phyloP scores from a whole-genome alignment of 768 basidiomycete genomes.

The Amanita brunnescens region DNA sequence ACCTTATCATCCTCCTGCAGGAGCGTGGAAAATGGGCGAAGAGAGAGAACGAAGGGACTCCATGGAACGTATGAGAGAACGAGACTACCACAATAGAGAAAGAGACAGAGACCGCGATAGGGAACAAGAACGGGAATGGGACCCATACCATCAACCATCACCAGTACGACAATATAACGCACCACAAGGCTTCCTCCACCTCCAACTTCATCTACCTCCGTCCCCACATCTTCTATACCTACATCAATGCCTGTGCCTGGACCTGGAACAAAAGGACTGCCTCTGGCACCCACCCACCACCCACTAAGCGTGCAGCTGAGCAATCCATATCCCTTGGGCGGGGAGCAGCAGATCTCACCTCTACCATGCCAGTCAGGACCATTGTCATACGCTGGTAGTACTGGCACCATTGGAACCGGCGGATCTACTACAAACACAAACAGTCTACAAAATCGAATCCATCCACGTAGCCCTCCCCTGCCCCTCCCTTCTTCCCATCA shows the following conservation, averaged over 20 bases:
- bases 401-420: background rate
- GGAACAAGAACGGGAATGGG: background rate
- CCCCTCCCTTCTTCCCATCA: background rate
- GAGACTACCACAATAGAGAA: background rate
- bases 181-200: background rate
- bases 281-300: background rate
- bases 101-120: background rate
- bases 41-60: slow-evolving; percentile 2
- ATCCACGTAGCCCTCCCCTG: background rate
- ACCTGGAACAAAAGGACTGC: background rate
- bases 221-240: background rate
- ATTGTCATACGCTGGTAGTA: background rate
- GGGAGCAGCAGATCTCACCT: background rate
- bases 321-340: background rate
- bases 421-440: background rate
- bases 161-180: background rate
- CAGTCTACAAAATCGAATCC: background rate
- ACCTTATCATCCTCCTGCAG: background rate
- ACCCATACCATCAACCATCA: background rate
- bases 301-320: background rate
- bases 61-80: slow-evolving; percentile 21
- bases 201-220: too few species aligned
- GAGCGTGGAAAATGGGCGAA: slow-evolving; percentile 2
- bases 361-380: too few species aligned
- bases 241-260: background rate